Percentiles rank a stretch among this genome's conserved stretches.
phyloP scores from a whole-genome alignment of 208 protist species.

The Trypanosoma caninum region DNA sequence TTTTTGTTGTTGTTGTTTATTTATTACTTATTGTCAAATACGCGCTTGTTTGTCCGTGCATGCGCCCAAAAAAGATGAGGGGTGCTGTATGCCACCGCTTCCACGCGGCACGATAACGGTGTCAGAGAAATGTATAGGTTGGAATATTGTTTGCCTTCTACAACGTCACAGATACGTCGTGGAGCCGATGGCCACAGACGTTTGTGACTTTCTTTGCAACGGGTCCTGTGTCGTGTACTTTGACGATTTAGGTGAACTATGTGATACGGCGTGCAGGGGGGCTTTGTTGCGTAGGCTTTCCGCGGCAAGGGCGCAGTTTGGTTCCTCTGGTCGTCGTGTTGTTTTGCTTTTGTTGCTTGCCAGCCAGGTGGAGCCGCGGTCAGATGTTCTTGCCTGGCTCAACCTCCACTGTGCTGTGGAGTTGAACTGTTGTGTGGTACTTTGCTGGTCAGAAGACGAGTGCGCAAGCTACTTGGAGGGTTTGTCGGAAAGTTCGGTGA shows the following conservation, averaged over 20 bases:
- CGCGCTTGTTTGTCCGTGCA: no score
- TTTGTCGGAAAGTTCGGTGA: constrained; percentile 25
- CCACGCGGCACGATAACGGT: constrained; percentile 9
- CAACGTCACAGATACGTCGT: constrained; percentile 20
- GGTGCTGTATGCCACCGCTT: constrained; percentile 11
- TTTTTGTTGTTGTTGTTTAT: no score
- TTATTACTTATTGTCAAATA: no score
- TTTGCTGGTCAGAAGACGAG: constrained; percentile 66
- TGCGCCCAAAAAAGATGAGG: no score
- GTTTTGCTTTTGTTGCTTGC: constrained; percentile 15
- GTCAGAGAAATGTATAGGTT: background rate
- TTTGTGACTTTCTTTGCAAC: constrained; percentile 19
- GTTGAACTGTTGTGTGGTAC: constrained; percentile 36
- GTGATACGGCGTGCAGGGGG: background rate
- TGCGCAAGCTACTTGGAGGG: constrained; percentile 51
- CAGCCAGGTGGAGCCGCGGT: constrained; percentile 27
- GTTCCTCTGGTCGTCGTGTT: background rate
- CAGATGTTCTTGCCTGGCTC: constrained; percentile 56
- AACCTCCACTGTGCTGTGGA: constrained; percentile 66
- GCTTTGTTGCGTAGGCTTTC: constrained; percentile 7
- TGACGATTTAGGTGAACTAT: constrained; percentile 12
- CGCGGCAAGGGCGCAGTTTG: background rate
- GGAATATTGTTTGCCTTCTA: constrained; percentile 14
- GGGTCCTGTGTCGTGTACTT: constrained; percentile 9
- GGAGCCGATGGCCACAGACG: constrained; percentile 3